A percentile compares a stretch with the other conserved stretches of the same genome.
Evolutionary conservation across 345 rosid genomes (phyloP).

Genomic region (Brassica carinata): DNA sequence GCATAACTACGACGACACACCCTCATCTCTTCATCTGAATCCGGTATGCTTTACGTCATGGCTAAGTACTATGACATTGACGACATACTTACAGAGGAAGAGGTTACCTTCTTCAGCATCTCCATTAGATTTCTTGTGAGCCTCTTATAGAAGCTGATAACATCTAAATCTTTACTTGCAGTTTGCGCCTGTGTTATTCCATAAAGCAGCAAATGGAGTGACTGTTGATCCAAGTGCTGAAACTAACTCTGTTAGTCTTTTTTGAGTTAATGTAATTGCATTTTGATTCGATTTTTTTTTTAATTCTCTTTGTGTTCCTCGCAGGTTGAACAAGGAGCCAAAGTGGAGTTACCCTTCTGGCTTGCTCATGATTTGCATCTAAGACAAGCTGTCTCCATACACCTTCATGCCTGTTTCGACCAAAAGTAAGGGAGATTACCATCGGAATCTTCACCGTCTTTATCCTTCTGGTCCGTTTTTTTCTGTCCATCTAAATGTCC

Average conservation of each 20-base stretch:
- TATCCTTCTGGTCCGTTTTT: too few relatives aligned
- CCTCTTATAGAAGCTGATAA: neutral
- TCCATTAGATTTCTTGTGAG: neutral
- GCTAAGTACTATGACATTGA: slow-evolving; percentile 68
- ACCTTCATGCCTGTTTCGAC: slow-evolving; percentile 72
- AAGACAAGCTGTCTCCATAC: slow-evolving; percentile 66
- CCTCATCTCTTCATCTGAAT: too few relatives aligned
- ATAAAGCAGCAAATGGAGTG: slow-evolving; percentile 59
- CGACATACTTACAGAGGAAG: slow-evolving; percentile 80
- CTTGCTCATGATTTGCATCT: slow-evolving; percentile 70
- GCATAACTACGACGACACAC: too few relatives aligned
- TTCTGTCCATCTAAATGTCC: too few relatives aligned
- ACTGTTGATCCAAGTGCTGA: slow-evolving; percentile 77
- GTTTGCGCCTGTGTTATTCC: slow-evolving; percentile 47
- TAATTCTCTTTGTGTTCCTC: neutral
- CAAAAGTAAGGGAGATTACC: slow-evolving; percentile 47
- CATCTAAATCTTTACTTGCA: slow-evolving; percentile 27
- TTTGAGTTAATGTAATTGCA: neutral
- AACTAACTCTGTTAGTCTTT: slow-evolving; percentile 56
- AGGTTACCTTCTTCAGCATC: slow-evolving; percentile 42
- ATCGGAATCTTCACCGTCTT: too few relatives aligned
- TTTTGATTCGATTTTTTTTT: too few relatives aligned
- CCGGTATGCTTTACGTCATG: slow-evolving; percentile 30
- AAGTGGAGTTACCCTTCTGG: slow-evolving; percentile 73
- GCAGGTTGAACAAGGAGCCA: slow-evolving; percentile 79